Evolutionary conservation across 305 asterid genomes (phyloP).

Genomic region (Solanum hybrid): DNA sequence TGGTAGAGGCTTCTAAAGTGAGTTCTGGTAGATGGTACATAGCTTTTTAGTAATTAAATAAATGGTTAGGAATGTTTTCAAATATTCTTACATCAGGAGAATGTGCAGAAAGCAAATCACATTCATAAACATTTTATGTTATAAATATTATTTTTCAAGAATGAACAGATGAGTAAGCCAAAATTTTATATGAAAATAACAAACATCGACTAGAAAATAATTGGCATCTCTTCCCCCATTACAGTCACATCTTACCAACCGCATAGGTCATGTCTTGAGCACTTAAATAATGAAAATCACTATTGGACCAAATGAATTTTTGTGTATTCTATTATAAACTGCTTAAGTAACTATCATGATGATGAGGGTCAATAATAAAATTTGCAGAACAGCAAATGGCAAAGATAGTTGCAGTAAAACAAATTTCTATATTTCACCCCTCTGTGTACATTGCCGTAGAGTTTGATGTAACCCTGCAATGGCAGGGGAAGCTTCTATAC

Average conservation of each 20-base stretch:
- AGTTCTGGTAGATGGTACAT: not conserved
- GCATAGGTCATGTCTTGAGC: not conserved
- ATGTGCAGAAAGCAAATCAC: not conserved
- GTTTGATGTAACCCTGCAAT: conserved; percentile 32
- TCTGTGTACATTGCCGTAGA: conserved; percentile 31
- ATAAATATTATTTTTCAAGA: not conserved
- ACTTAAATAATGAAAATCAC: not conserved
- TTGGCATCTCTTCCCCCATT: not conserved
- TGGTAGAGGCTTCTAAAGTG: not conserved
- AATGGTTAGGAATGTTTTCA: not conserved
- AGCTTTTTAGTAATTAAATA: not conserved
- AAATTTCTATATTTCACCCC: conserved; percentile 33
- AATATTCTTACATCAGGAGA: not conserved
- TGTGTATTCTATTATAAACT: not conserved
- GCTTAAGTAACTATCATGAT: not conserved
- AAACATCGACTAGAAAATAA: not conserved
- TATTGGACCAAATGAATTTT: not conserved
- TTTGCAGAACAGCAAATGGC: not conserved
- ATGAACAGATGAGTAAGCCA: not conserved
- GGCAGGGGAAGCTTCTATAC: conserved; percentile 63
- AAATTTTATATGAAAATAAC: not conserved
- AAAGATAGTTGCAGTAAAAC: not conserved
- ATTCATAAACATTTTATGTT: not conserved
- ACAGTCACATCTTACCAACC: conserved; percentile 1
- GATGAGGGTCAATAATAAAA: not conserved